Percentiles rank a stretch among this genome's conserved stretches.
Evolutionary conservation across 352 stramenopile species (phyloP).

Genomic region (Phytophthora citrophthora): DNA sequence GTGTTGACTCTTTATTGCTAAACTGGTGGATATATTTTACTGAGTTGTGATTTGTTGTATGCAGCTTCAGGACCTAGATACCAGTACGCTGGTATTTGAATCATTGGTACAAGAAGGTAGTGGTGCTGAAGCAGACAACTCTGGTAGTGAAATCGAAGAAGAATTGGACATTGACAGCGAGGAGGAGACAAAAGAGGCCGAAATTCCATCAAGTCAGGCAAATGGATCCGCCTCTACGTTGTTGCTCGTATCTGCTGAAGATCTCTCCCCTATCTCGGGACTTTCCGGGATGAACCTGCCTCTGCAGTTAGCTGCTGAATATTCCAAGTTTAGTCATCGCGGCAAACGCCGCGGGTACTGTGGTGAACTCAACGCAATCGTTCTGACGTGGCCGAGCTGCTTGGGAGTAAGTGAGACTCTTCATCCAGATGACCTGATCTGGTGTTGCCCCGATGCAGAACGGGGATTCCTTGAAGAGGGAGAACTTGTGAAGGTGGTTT

Average conservation of each 20-base stretch:
- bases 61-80: slow-evolving; percentile 2
- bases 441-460: slow-evolving; percentile 28
- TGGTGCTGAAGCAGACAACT: background rate
- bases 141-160: slow-evolving; percentile 5
- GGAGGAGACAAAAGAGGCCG: slow-evolving; percentile 8
- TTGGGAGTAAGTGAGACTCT: slow-evolving; percentile 31
- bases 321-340: slow-evolving; percentile 47
- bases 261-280: slow-evolving; percentile 45
- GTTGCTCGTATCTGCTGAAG: slow-evolving; percentile 29
- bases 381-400: slow-evolving; percentile 52
- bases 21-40: background rate
- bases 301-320: slow-evolving; percentile 50
- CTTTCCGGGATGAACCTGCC: slow-evolving; percentile 49
- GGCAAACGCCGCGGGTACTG: slow-evolving; percentile 42
- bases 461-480: slow-evolving; percentile 10
- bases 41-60: background rate
- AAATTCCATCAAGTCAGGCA: background rate
- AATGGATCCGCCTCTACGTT: slow-evolving; percentile 8
- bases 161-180: slow-evolving; percentile 1
- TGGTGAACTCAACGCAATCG: slow-evolving; percentile 42
- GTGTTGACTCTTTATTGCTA: background rate
- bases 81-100: background rate
- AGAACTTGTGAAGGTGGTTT: slow-evolving; percentile 44
- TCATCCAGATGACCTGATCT: slow-evolving; percentile 44
- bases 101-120: background rate